A percentile compares a stretch with the other conserved stretches of the same genome.
phyloP scores from a whole-genome alignment of 768 basidiomycete species.

The Boletus speciosus region DNA sequence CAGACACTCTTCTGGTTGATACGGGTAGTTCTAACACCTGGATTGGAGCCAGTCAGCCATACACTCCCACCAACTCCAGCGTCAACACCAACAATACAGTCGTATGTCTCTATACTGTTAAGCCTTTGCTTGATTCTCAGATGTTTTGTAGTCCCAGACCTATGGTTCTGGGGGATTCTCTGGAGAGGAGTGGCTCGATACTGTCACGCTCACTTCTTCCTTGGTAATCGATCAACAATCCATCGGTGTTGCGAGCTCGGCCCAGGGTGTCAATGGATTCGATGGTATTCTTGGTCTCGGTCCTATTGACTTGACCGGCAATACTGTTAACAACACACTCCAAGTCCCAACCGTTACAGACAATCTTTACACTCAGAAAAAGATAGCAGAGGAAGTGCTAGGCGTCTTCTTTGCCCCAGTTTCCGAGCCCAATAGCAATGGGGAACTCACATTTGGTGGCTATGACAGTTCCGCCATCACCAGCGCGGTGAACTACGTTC shows the following conservation, averaged over 20 bases:
- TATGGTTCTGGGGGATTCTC: constrained; percentile 5
- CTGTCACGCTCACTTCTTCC: constrained; percentile 6
- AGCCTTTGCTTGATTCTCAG: constrained; percentile 4
- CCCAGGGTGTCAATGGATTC: constrained; percentile 27
- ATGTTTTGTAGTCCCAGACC: background rate
- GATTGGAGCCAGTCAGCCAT: constrained; percentile 24
- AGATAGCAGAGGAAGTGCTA: constrained; percentile 26
- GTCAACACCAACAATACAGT: constrained; percentile 18
- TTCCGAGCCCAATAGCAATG: constrained; percentile 16
- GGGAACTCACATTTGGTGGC: constrained; percentile 29
- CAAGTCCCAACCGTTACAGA: constrained; percentile 34
- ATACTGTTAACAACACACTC: constrained; percentile 12
- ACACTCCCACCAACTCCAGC: constrained; percentile 13
- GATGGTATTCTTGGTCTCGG: constrained; percentile 41
- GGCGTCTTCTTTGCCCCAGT: constrained; percentile 34
- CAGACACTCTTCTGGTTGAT: constrained; percentile 30
- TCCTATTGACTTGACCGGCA: constrained; percentile 32
- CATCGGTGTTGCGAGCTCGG: constrained; percentile 33
- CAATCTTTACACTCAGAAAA: constrained; percentile 31
- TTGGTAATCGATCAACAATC: constrained; percentile 26
- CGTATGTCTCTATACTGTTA: constrained; percentile 4
- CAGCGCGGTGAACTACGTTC: constrained; percentile 17
- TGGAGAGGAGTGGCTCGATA: constrained; percentile 19
- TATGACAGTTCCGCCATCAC: constrained; percentile 16
- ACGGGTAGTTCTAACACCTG: constrained; percentile 34